A percentile compares a stretch with the other conserved stretches of the same genome.
Evolutionary conservation across 2,329 filamentous ascomycete species (phyloP).

Genomic region (Juglanconis sp.): DNA sequence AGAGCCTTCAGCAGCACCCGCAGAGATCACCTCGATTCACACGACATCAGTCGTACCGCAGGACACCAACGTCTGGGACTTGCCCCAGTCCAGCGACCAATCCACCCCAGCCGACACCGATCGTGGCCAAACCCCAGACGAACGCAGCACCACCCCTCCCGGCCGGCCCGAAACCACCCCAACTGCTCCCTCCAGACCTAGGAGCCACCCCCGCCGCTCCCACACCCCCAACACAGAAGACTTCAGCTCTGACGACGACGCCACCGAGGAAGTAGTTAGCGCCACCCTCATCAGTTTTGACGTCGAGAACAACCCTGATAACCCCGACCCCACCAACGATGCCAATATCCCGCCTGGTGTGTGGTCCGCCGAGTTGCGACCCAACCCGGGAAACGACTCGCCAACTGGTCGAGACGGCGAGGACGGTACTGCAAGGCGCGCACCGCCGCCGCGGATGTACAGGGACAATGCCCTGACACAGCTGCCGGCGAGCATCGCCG

Average conservation of each 20-base stretch:
- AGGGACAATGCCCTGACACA: conserved; percentile 46
- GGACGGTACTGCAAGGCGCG: not conserved
- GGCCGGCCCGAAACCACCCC: not conserved
- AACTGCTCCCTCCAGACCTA: not conserved
- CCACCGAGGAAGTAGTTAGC: conserved; percentile 48
- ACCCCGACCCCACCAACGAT: conserved; percentile 24
- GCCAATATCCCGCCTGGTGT: conserved; percentile 44
- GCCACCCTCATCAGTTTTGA: conserved; percentile 60
- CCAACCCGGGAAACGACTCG: conserved; percentile 35
- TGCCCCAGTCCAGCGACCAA: conserved; percentile 1
- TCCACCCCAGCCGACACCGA: not conserved
- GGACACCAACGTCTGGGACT: conserved; percentile 8
- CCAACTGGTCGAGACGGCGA: conserved; percentile 6
- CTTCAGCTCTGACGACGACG: conserved; percentile 55
- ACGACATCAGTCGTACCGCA: not conserved
- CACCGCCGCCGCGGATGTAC: conserved; percentile 19
- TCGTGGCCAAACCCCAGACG: not conserved
- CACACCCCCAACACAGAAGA: conserved; percentile 29
- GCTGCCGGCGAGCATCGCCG: conserved; percentile 46
- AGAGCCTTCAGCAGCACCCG: not conserved
- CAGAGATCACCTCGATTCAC: not conserved
- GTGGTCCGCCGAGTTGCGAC: conserved; percentile 58
- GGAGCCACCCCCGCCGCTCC: conserved; percentile 11
- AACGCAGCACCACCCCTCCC: conserved; percentile 4
- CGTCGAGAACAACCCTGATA: conserved; percentile 54